Evolutionary conservation across 176 grass and related monocot genomes (phyloP).

Genomic region (Musa schizocarpa): DNA sequence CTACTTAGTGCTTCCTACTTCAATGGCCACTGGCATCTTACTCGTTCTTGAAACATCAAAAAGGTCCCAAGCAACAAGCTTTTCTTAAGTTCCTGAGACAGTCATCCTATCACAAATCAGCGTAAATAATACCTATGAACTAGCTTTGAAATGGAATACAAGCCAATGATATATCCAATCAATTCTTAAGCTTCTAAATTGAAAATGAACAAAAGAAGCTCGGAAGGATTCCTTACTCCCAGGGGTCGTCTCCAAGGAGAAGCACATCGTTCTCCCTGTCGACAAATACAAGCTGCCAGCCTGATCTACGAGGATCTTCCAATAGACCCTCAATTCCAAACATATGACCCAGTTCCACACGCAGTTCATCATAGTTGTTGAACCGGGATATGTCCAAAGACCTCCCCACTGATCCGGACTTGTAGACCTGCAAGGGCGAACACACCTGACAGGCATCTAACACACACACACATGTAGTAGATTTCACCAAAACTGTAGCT

Average conservation of each 20-base stretch:
- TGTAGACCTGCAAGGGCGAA: conserved; percentile 17
- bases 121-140: neutral
- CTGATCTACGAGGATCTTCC: conserved; percentile 32
- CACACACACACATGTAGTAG: neutral
- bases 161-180: neutral
- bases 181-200: neutral
- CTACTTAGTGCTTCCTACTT: too few relatives aligned
- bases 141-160: neutral
- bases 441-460: neutral
- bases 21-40: too few relatives aligned
- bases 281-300: conserved; percentile 35
- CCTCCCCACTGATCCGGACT: conserved; percentile 22
- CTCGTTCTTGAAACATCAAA: too few relatives aligned
- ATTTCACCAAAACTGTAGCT: neutral
- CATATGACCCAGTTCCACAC: conserved; percentile 26
- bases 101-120: too few relatives aligned
- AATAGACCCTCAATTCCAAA: conserved; percentile 30
- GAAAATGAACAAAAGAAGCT: neutral
- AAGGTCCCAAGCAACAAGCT: too few relatives aligned
- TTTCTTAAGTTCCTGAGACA: too few relatives aligned
- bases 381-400: conserved; percentile 20
- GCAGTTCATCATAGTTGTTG: conserved; percentile 19
- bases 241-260: conserved; percentile 31
- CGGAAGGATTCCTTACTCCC: conserved; percentile 23
- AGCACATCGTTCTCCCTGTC: conserved; percentile 32